Evolutionary conservation across 352 stramenopile species (phyloP).

Genomic region (Hyaloperonospora brassicae): DNA sequence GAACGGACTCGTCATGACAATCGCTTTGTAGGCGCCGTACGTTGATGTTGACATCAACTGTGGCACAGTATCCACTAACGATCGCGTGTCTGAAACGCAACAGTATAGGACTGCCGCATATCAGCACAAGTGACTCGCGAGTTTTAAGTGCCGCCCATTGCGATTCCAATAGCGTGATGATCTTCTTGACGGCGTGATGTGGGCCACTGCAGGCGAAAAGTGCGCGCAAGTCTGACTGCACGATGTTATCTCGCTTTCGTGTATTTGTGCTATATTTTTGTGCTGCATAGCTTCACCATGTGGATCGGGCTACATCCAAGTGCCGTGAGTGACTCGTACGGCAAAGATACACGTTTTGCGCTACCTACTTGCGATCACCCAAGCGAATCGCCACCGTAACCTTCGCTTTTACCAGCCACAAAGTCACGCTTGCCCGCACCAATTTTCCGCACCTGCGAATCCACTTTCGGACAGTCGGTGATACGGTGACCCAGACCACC

Average conservation of each 20-base stretch:
- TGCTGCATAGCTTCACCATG: slow-evolving; percentile 8
- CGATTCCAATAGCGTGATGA: slow-evolving; percentile 66
- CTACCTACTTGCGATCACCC: slow-evolving; percentile 26
- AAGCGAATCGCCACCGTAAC: slow-evolving; percentile 92
- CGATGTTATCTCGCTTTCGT: background rate
- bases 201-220: slow-evolving; percentile 9
- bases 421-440: slow-evolving; percentile 90
- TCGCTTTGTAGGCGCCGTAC: no score
- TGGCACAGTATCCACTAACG: slow-evolving; percentile 22
- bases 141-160: slow-evolving; percentile 65
- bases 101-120: slow-evolving; percentile 80
- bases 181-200: slow-evolving; percentile 61
- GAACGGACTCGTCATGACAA: no score
- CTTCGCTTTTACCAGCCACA: slow-evolving; percentile 85
- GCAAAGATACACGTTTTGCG: no score
- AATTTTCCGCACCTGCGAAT: slow-evolving; percentile 94
- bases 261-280: slow-evolving; percentile 20
- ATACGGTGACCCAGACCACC: slow-evolving; percentile 97
- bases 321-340: no score
- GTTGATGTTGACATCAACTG: no score
- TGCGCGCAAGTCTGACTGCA: slow-evolving; percentile 7
- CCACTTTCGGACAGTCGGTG: slow-evolving; percentile 98
- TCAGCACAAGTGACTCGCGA: slow-evolving; percentile 66
- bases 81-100: slow-evolving; percentile 67
- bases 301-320: slow-evolving; percentile 3